Base-by-base conservation (phyloP, 225 moss, liverwort and hornwort genomes). In the Ulota crispa region DNA sequence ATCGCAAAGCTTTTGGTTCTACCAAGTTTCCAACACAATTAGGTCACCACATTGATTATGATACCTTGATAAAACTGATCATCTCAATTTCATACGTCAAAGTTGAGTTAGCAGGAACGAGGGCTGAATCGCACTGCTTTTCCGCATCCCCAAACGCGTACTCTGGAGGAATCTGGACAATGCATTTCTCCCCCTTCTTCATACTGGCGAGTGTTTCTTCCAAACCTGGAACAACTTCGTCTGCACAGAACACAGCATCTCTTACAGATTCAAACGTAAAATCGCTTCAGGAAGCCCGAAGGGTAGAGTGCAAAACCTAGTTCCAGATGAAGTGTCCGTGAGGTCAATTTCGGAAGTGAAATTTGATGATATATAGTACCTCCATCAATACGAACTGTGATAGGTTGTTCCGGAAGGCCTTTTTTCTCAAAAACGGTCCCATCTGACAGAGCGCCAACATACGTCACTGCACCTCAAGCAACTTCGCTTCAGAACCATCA, bases 391-490 rank as follows among this genome's bases (percentile, higher is more conserved):
- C 76, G 27, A 37, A 99, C 82, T 52, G 94, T 89, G 47, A 93
- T 87, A 4, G 92, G 83, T 1, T 89, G 81, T 63, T 82, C 89
- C 16, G 89, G 91, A 8, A 85, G 76, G 1, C 95, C 96, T 84
- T 89, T 94, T 82, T 87, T 92, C 72, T 99, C 98, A 75, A 94
- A 94, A 18, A 99, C 66, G 18, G 93, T 87, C 26, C 94, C 96
- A 72, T 91, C 87, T 52, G 78, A 73, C 30, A 99, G 53, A 37
- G 80, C 87, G 3, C 92, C 98, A 0, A 90, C 84, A 65, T 93
- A 99, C 24, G 90, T 92, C 14, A 99, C 98, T 98, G 94, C 90
- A 88, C 24, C 72, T 24, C 71, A 76, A 85, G 19, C 43, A 68
- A 72, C 28, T 42, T 64, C 1, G 18, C 42, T 75, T 81, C 18